Base-by-base conservation (phyloP, 192 early-diverging fungal species). In the Diversispora eburnea region DNA sequence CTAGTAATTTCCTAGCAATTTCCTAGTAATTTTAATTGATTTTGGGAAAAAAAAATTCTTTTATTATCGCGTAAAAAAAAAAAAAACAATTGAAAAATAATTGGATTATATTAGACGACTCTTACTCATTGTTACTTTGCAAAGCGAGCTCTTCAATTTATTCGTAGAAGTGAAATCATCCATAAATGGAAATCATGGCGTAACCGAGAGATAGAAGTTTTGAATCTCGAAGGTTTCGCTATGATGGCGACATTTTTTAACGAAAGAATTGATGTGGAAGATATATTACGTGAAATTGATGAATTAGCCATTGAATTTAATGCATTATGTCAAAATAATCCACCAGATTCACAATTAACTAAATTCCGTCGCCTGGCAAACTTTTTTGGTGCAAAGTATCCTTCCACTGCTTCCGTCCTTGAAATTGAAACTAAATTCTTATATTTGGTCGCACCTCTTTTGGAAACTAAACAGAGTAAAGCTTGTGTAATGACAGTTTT, bases 61-160 rank as follows among this genome's bases (percentile, higher is more conserved):
- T 33, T 33, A 33, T 33, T 33, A 0, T 33, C 25, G 25, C 25
- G 25, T 33, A 33, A 33, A 33, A 33, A 33, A 33, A 33, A 33
- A 33, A 33, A 33, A 33, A 33, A 33, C 2, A 33, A 33, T 33
- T 33, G 15, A 33, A n/a, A n/a, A 63, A 51, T 49, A n/a, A 25
- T 22, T 10, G 12, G 25, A 67, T 59, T 59, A 41, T 43, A 46
- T 25, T 71, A 71, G 69, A 22, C 55, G 4, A 58, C 69, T 46
- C 69, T 71, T 25, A 71, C 69, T 58, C 69, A 71, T 59, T 49
- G 69, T 59, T 71, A 71, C 20, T 71, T 71, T 59, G 69, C 69
- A 58, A 71, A 71, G 19, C 33, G 69, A 71, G 56, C 69, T n/a
- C 56, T 71, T 19, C 69, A 71, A n/a, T 58, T 20, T 20, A 58